These are phyloP conservation scores for Diaporthe humulicola DNA, from an alignment of 2,329 filamentous ascomycete genomes.

Conservation along the genomic window DNA sequence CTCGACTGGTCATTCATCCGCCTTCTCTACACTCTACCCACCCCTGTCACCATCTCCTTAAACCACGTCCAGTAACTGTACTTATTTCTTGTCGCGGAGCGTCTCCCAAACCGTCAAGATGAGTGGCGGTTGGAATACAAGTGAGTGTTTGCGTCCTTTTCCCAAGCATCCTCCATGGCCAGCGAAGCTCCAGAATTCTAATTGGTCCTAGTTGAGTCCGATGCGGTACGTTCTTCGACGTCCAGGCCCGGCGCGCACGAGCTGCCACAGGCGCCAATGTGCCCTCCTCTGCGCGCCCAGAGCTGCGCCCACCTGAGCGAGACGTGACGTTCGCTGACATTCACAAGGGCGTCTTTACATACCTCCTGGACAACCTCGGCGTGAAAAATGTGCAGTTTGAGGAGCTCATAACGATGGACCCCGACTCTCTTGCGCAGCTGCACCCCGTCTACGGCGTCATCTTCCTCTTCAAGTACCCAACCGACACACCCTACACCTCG, in stretches of 20 bases:
- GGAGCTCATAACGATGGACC: conserved; percentile 91
- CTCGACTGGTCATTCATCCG: background rate
- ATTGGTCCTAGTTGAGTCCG: conserved; percentile 79
- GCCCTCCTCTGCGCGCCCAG: background rate
- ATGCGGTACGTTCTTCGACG: conserved; percentile 76
- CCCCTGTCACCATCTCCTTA: background rate
- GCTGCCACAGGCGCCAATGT: conserved; percentile 6
- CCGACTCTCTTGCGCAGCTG: conserved; percentile 77
- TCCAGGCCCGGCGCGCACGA: conserved; percentile 42
- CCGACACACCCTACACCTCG: conserved; percentile 72
- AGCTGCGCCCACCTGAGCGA: conserved; percentile 39
- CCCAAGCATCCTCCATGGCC: background rate
- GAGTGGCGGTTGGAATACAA: conserved; percentile 96
- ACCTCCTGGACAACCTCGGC: conserved; percentile 90
- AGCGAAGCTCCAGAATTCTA: background rate
- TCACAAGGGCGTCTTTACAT: conserved; percentile 90
- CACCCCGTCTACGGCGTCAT: conserved; percentile 94
- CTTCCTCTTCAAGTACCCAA: conserved; percentile 98
- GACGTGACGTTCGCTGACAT: conserved; percentile 49
- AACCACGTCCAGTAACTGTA: background rate
- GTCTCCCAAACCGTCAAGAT: conserved; percentile 53
- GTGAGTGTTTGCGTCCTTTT: conserved; percentile 56
- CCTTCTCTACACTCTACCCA: background rate
- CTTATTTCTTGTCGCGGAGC: background rate
- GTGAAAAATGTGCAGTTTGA: conserved; percentile 97